These are phyloP conservation scores for Amorphotheca resinae DNA, from an alignment of 495 filamentous ascomycete species.

Conservation along the genomic window DNA sequence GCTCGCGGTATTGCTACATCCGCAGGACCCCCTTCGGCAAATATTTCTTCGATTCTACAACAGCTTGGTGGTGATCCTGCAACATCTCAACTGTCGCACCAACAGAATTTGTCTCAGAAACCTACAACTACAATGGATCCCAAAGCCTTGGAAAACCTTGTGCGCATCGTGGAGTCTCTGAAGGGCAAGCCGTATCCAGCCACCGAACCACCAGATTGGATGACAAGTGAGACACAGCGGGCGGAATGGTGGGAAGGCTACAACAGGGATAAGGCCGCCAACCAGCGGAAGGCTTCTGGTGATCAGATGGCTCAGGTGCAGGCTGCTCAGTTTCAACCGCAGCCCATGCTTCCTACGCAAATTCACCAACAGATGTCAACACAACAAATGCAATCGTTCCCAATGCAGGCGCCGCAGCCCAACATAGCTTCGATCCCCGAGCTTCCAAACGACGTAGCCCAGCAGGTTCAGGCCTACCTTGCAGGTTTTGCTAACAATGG, in stretches of 20 bases:
- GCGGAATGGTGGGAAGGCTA: conserved; percentile 24
- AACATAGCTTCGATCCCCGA: not conserved
- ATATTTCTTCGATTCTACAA: conserved; percentile 7
- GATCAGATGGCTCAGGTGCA: conserved; percentile 6
- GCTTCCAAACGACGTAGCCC: not conserved
- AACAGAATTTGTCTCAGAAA: not conserved
- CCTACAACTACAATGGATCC: conserved; percentile 1
- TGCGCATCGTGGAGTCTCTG: conserved; percentile 15
- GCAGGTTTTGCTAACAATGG: conserved; percentile 1
- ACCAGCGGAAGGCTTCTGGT: conserved; percentile 10
- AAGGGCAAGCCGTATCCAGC: conserved; percentile 23
- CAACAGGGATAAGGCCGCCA: conserved; percentile 21
- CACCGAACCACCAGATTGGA: conserved; percentile 23
- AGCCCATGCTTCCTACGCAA: conserved; percentile 1
- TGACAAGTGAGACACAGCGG: conserved; percentile 18
- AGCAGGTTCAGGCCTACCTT: conserved; percentile 9
- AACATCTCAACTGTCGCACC: not conserved
- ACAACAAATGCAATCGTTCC: not conserved
- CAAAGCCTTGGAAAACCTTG: conserved; percentile 5
- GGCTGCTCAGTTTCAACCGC: conserved; percentile 3
- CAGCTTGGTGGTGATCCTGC: conserved; percentile 3
- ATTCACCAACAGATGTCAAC: conserved; percentile 1
- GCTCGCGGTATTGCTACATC: not conserved
- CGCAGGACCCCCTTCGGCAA: conserved; percentile 1
- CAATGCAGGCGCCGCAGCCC: not conserved